Evolutionary conservation across 2,329 filamentous ascomycete genomes (phyloP), one percentile per base, ranked within the genome.

Genomic region (Paecilomyces fulvus): DNA sequence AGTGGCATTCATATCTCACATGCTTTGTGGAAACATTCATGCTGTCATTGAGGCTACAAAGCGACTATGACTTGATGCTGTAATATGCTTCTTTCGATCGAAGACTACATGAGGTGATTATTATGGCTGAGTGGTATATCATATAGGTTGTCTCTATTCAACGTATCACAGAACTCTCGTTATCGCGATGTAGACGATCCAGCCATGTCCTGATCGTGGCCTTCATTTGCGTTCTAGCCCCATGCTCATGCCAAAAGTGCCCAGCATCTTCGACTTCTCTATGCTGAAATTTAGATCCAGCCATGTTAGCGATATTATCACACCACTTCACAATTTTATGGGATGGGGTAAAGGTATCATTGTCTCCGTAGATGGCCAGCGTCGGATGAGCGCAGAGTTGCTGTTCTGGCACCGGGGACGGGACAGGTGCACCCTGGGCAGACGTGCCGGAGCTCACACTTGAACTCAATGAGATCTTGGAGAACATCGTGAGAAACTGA

Each of bases 361-460:
- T 77, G 53, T 86, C 83, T 1, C 92, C 92, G 65, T 86, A 95
- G 0, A 95, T 71, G 0, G 83, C 85, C 31, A 96, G 69, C 0
- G 87, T 87, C 0, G 79, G 78, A 63, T 85, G 79, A 1, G 61
- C 60, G 33, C 73, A 69, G 1, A 82, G 72, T 52, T 89, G 74
- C 64, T 87, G 84, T 53, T 74, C 71, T 56, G 85, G 81, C 1
- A 77, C 76, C 23, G 64, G 70, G 25, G 61, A 67, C 17, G 60
- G 65, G 51, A 68, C 65, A 59, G 58, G 66, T 62, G 58, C 63
- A 9, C 64, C 64, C 53, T 70, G 57, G 49, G 66, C 58, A 5
- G 66, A 62, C 9, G 65, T 67, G n/a, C 58, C 60, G 14, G 56
- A 52, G 28, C 46, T 58, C 10, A 59, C 58, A 49, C 59, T 59